These are phyloP conservation scores for Zhuliangozyma parablackwelliae DNA, from an alignment of 1,139 yeast species.

Conservation along the genomic window DNA sequence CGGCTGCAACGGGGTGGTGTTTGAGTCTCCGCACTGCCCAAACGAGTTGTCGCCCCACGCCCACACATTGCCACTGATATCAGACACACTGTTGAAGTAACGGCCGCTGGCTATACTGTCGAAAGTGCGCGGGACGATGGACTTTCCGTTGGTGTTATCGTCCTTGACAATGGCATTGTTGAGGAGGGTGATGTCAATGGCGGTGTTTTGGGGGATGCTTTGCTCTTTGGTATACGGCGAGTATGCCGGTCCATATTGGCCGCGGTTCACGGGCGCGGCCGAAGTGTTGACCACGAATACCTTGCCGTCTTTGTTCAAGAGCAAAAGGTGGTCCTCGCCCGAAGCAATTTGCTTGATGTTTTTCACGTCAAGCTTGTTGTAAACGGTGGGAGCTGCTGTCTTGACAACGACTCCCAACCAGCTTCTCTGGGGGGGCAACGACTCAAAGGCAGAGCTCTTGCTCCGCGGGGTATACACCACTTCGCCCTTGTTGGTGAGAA, in stretches of 20 bases:
- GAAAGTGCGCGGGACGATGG: conserved; percentile 41
- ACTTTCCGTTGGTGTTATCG: conserved; percentile 17
- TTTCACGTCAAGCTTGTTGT: conserved; percentile 21
- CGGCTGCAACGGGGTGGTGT: conserved; percentile 48
- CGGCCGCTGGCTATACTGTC: conserved; percentile 67
- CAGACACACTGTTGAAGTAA: conserved; percentile 66
- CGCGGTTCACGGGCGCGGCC: conserved; percentile 40
- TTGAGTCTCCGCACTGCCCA: conserved; percentile 80
- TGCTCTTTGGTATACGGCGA: conserved; percentile 50
- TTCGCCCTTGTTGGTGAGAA: conserved; percentile 50
- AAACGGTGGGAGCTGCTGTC: conserved; percentile 3
- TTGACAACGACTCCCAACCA: conserved; percentile 20
- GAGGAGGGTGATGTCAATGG: conserved; percentile 32
- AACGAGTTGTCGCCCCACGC: conserved; percentile 79
- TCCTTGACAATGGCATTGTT: conserved; percentile 28
- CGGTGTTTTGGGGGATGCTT: conserved; percentile 22
- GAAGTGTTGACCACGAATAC: conserved; percentile 64
- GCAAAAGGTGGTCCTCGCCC: conserved; percentile 66
- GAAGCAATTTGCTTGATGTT: conserved; percentile 47
- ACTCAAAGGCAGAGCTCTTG: too few relatives aligned
- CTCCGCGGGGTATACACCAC: conserved; percentile 26
- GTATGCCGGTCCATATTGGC: conserved; percentile 79
- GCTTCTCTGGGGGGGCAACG: conserved; percentile 34
- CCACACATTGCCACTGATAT: conserved; percentile 60
- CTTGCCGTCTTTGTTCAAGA: conserved; percentile 58